Evolutionary conservation across 140 eudicot species (phyloP).

Genomic region (Senecio squalidus): DNA sequence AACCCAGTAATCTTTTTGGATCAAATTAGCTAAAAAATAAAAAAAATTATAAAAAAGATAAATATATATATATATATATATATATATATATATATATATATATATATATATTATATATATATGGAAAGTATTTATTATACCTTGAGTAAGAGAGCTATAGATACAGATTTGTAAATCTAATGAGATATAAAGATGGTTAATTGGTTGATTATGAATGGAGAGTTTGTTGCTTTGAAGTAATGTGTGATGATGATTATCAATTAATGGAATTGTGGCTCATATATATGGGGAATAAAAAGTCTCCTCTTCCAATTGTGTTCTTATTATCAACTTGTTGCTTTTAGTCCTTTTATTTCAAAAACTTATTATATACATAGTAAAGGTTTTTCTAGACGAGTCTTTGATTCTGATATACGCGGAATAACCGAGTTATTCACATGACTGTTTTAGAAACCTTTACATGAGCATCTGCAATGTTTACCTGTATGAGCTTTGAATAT

Average conservation of each 20-base stretch:
- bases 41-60: background rate
- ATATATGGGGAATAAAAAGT: constrained; percentile 23
- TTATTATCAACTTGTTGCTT: background rate
- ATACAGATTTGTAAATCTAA: constrained; percentile 21
- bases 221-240: constrained; percentile 24
- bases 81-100: too few relatives aligned
- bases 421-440: too few relatives aligned
- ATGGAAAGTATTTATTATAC: too few relatives aligned
- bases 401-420: too few relatives aligned
- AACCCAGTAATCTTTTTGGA: constrained; percentile 14
- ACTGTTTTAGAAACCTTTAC: too few relatives aligned
- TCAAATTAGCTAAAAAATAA: background rate
- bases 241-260: too few relatives aligned
- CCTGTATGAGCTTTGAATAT: too few relatives aligned
- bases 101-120: too few relatives aligned
- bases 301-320: constrained; percentile 4
- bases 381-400: too few relatives aligned
- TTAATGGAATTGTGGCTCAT: too few relatives aligned
- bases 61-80: too few relatives aligned
- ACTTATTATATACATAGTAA: background rate
- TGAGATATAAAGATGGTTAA: constrained; percentile 6
- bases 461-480: too few relatives aligned
- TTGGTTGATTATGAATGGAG: constrained; percentile 14
- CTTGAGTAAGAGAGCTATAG: constrained; percentile 26
- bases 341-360: background rate